Percentiles rank a stretch among this genome's conserved stretches.
These are phyloP conservation scores for Solanum gracilifrons DNA, from an alignment of 257 asterid species.

Conservation along the genomic window DNA sequence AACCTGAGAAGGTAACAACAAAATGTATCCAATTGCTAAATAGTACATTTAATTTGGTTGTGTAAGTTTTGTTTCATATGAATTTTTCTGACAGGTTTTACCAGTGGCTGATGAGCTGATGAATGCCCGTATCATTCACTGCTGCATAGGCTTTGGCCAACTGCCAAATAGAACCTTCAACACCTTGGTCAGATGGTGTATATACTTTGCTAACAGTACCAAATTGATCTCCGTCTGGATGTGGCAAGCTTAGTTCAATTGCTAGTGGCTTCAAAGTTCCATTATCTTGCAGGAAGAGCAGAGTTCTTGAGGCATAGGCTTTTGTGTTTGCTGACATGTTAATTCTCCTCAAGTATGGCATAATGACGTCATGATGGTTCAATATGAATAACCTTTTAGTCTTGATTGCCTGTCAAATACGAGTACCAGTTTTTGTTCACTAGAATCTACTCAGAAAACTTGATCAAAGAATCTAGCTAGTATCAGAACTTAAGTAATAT, in stretches of 20 bases:
- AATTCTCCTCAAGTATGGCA: conserved; percentile 55
- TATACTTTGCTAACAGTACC: conserved; percentile 33
- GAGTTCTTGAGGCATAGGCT: conserved; percentile 59
- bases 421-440: neutral
- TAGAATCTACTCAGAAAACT: neutral
- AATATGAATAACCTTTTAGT: conserved; percentile 24
- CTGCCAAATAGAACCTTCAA: conserved; percentile 51
- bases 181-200: conserved; percentile 53
- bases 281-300: conserved; percentile 32
- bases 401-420: conserved; percentile 33
- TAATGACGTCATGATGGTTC: conserved; percentile 15
- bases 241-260: neutral
- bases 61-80: neutral
- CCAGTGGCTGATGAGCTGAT: conserved; percentile 71
- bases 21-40: neutral
- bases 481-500: neutral
- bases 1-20: conserved; percentile 17
- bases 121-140: conserved; percentile 61
- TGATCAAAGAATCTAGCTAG: neutral
- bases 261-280: neutral
- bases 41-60: neutral
- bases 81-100: conserved; percentile 5
- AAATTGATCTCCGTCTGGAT: neutral
- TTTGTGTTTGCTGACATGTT: conserved; percentile 32
- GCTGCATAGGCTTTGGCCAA: conserved; percentile 76